Evolutionary conservation across 768 basidiomycete species (phyloP).

Genomic region (Podaxis carcinomalis): DNA sequence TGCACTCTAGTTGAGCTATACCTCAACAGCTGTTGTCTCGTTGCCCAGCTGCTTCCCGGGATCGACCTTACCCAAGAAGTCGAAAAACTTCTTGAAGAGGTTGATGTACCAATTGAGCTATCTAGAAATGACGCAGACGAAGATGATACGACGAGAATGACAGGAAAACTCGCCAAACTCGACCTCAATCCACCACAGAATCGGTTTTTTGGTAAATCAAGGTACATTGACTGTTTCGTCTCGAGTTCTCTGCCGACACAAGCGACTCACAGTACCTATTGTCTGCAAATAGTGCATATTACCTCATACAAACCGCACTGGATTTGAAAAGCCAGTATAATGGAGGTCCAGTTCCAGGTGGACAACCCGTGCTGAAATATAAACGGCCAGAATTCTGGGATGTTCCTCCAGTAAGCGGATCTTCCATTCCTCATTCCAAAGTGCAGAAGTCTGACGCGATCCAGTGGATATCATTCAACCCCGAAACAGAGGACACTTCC

Average conservation of each 20-base stretch:
- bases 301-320: conserved; percentile 50
- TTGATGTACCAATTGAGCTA: conserved; percentile 28
- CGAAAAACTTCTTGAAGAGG: conserved; percentile 37
- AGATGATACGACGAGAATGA: conserved; percentile 20
- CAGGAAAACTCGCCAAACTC: conserved; percentile 29
- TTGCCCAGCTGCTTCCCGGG: conserved; percentile 39
- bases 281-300: conserved; percentile 36
- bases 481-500: conserved; percentile 18
- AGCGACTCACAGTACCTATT: neutral
- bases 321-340: conserved; percentile 52
- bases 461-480: conserved; percentile 30
- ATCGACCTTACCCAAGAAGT: conserved; percentile 60
- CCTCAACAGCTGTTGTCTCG: neutral
- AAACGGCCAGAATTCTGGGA: conserved; percentile 50
- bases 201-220: conserved; percentile 48
- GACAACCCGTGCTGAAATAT: conserved; percentile 19
- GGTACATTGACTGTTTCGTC: conserved; percentile 19
- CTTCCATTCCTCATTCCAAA: neutral
- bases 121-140: conserved; percentile 31
- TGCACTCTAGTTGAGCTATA: neutral
- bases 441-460: neutral
- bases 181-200: conserved; percentile 32
- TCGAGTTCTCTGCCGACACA: neutral
- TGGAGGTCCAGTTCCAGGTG: conserved; percentile 28
- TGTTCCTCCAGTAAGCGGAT: conserved; percentile 33